phyloP scores from a whole-genome alignment of 1,139 yeast genomes.

The Ogataea hybrid region DNA sequence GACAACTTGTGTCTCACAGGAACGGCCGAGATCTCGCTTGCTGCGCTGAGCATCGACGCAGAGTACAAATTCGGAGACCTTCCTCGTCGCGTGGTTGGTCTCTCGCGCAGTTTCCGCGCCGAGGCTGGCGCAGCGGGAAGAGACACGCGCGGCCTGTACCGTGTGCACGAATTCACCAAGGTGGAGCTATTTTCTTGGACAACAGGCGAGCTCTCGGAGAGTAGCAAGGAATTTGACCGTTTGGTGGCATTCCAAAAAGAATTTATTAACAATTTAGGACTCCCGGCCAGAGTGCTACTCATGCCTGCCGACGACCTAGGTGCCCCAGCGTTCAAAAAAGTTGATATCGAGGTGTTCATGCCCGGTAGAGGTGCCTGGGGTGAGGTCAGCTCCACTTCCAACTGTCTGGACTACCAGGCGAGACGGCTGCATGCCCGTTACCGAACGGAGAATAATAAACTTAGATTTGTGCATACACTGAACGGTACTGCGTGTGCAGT shows the following conservation, averaged over 20 bases:
- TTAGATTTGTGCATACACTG: constrained; percentile 69
- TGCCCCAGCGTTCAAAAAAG: constrained; percentile 88
- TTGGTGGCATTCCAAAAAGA: constrained; percentile 64
- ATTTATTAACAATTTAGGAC: constrained; percentile 64
- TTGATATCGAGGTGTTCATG: constrained; percentile 98
- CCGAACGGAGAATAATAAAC: constrained; percentile 34
- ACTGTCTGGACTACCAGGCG: constrained; percentile 90
- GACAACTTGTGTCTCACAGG: constrained; percentile 73
- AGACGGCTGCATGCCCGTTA: constrained; percentile 73
- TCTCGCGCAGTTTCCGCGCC: no score
- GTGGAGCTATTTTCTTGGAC: constrained; percentile 90
- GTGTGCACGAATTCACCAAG: constrained; percentile 98
- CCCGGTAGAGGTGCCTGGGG: constrained; percentile 95
- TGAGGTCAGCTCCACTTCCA: constrained; percentile 86
- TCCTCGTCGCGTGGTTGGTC: constrained; percentile 71
- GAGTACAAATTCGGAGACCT: constrained; percentile 32
- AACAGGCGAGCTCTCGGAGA: constrained; percentile 38
- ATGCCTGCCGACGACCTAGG: constrained; percentile 95
- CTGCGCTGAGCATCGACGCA: constrained; percentile 55
- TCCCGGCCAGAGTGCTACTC: constrained; percentile 76
- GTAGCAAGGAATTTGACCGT: constrained; percentile 55
- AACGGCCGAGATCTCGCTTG: constrained; percentile 94
- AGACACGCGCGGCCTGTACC: no score
- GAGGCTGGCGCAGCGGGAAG: no score
- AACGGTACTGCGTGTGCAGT: constrained; percentile 97